Base-by-base conservation (phyloP, 2,329 filamentous ascomycete genomes). In the Bertia moriformis region DNA sequence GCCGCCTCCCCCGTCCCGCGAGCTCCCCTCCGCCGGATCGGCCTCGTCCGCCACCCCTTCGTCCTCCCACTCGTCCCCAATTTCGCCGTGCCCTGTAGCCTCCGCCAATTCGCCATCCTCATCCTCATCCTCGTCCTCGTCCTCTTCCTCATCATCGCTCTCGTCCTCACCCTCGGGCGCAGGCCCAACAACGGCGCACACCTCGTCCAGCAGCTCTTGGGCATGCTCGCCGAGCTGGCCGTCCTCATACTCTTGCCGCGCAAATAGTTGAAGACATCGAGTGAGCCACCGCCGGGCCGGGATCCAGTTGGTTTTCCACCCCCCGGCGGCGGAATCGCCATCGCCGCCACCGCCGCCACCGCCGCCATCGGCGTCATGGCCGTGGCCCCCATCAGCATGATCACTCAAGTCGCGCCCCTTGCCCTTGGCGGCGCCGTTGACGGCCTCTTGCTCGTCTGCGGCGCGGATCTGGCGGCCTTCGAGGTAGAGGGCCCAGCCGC, bases 401-500 rank as follows among this genome's bases (percentile, higher is more conserved):
- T 44, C 18, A 14, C 47, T 46, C 48, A 13, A 43, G 41, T 32
- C 47, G 50, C 39, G 44, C 39, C 39, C 45, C 39, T 43, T 54
- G 59, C 39, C 57, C 58, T 1, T 51, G 55, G 30, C 66, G 51
- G 45, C 57, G 53, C 52, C 66, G 61, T 48, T 60, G 53, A 24
- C 57, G 59, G 40, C 50, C 27, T 52, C 49, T 22, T 59, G 56
- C 44, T 58, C 58, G 49, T 67, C 73, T 50, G 74, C 63, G 22
- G 22, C 22, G 65, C 80, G 83, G n/a, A n/a, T n/a, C n/a, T n/a
- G n/a, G 55, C 83, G 73, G 10, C 82, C 83, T 44, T 83, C 65
- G 42, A 94, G 71, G 54, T 86, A 85, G 47, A 93, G 69, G 49
- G 86, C 88, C 84, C 89, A 96, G 3, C 91, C 93, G 33, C 91